A percentile compares a stretch with the other conserved stretches of the same genome.
These are phyloP conservation scores for Aureobasidium sp. DNA, from an alignment of 2,329 filamentous ascomycete species.

Conservation along the genomic window DNA sequence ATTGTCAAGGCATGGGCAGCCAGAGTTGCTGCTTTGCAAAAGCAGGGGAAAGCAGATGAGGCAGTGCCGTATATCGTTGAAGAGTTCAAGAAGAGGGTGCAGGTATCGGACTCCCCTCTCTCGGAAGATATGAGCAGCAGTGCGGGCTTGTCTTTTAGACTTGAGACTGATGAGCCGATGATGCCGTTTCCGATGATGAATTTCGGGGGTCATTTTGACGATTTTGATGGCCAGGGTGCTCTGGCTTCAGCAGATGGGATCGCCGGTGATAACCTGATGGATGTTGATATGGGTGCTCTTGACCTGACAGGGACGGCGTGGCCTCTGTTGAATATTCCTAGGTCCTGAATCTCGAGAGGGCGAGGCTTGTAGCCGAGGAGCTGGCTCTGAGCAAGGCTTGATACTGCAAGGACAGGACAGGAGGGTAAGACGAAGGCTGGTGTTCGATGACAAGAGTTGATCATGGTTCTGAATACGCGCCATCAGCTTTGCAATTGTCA, in stretches of 20 bases:
- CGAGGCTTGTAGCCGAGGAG: neutral
- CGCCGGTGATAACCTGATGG: neutral
- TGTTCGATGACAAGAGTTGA: too few species aligned
- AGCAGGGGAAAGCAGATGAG: neutral
- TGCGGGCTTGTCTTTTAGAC: too few species aligned
- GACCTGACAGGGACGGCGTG: neutral
- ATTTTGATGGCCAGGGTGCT: neutral
- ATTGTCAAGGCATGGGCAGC: slow-evolving; percentile 60
- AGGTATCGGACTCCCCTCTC: neutral
- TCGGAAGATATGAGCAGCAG: neutral
- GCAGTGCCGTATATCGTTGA: neutral
- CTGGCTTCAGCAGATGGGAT: neutral
- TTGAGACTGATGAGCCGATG: neutral
- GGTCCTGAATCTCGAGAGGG: neutral
- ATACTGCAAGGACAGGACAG: neutral
- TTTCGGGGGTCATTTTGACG: neutral
- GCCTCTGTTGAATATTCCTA: neutral
- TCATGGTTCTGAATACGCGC: too few species aligned
- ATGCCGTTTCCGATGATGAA: neutral
- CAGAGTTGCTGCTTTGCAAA: neutral
- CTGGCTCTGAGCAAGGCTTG: neutral
- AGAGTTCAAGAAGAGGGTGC: neutral
- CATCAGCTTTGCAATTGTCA: too few species aligned
- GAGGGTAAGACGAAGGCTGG: neutral
- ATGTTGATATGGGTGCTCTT: slow-evolving; percentile 5